Evolutionary conservation across 176 grass and related monocot species (phyloP), one percentile per base, ranked within the genome.

Genomic region (Pontederia paniculata): DNA sequence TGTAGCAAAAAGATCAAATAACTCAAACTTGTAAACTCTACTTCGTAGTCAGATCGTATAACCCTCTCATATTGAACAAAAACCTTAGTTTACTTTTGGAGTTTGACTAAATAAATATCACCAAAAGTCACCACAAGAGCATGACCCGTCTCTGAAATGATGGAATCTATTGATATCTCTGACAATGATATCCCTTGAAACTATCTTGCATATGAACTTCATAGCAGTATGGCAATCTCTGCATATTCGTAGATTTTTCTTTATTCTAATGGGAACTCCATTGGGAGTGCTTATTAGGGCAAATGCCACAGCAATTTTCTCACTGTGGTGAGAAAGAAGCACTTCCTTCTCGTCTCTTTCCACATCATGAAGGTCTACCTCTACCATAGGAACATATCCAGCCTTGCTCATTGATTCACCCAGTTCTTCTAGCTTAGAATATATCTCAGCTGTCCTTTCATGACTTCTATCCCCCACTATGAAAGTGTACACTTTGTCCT

Each of bases 401-500:
- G 66, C 73, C 81, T 84, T 87, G 50, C 50, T 79, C 90, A 89
- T 89, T 46, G 73, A 59, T 19, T 86, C 79, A 42, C 85, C 77
- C 48, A 89, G 69, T 71, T 96, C 91, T 0, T 83, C 85, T 70
- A 89, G 80, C 68, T 89, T 87, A n/a, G 59, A 60, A 70, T 96
- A 96, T 81, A 97, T 90, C 23, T 97, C 65, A 44, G 12, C 62
- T 42, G 80, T 75, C 56, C 71, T 84, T 15, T 55, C 65, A 55
- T 95, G 89, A 60, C 65, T 82, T 55, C 77, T 78, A 55, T 95
- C 89, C 44, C 83, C 83, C 14, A 87, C 86, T 66, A 84, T 77
- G 70, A 84, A 97, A 61, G 85, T 87, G 66, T 90, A 86, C 61
- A 90, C 80, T 69, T 66, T 78, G 57, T 84, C 78, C 73, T 89